phyloP scores from a whole-genome alignment of 371 early-diverging fungal species.

The Rhizomucor miehei region DNA sequence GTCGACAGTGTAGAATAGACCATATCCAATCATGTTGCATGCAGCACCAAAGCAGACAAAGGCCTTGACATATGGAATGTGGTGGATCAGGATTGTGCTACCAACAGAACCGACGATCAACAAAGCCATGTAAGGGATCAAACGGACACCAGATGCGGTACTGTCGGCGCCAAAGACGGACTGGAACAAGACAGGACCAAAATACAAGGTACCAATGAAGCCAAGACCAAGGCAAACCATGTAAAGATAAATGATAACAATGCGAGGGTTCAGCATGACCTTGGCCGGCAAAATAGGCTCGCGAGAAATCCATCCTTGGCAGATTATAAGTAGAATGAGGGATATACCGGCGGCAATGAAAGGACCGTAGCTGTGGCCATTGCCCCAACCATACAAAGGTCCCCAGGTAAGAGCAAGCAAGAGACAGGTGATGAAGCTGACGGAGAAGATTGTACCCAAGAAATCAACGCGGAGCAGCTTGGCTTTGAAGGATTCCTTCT shows the following conservation, averaged over 20 bases:
- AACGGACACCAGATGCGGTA: constrained; percentile 38
- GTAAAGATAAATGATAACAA: constrained; percentile 12
- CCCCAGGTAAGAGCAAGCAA: constrained; percentile 55
- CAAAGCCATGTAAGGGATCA: constrained; percentile 42
- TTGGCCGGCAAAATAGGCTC: constrained; percentile 18
- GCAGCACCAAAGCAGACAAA: constrained; percentile 28
- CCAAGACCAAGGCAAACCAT: constrained; percentile 58
- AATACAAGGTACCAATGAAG: constrained; percentile 70
- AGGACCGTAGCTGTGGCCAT: constrained; percentile 9
- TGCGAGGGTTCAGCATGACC: constrained; percentile 14
- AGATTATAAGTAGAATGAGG: constrained; percentile 5
- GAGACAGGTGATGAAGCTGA: constrained; percentile 30
- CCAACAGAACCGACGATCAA: constrained; percentile 37
- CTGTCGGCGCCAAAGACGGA: constrained; percentile 39
- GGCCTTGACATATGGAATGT: constrained; percentile 25
- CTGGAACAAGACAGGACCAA: constrained; percentile 62
- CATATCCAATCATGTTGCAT: constrained; percentile 36
- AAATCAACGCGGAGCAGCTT: constrained; percentile 70
- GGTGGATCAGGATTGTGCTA: constrained; percentile 17
- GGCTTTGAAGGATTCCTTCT: constrained; percentile 29
- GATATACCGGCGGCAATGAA: constrained; percentile 16
- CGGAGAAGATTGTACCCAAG: constrained; percentile 20
- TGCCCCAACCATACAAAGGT: constrained; percentile 12
- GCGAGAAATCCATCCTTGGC: constrained; percentile 16
- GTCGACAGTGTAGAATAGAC: constrained; percentile 37